phyloP scores from a whole-genome alignment of 163 green algal species.

The Chloromonas sp. region DNA sequence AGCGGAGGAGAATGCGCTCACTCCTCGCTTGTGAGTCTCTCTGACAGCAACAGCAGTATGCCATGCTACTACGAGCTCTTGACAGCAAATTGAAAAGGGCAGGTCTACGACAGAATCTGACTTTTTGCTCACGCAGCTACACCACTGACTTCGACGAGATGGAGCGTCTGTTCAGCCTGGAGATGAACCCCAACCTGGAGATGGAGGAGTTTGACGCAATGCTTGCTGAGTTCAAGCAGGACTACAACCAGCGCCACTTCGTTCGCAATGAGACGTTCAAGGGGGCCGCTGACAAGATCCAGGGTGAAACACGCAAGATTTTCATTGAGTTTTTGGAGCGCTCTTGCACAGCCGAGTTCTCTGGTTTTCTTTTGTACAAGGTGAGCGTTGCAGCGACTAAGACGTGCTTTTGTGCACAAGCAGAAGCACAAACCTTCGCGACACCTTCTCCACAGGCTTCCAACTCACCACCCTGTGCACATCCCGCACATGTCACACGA shows the following conservation, averaged over 20 bases:
- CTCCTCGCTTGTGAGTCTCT: slow-evolving; percentile 60
- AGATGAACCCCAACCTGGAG: slow-evolving; percentile 83
- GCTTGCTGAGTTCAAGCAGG: slow-evolving; percentile 86
- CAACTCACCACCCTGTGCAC: neutral
- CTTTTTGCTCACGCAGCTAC: slow-evolving; percentile 16
- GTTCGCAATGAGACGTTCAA: slow-evolving; percentile 87
- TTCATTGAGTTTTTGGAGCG: slow-evolving; percentile 99
- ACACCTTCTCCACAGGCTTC: too few relatives aligned
- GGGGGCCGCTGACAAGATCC: slow-evolving; percentile 54
- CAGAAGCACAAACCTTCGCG: neutral
- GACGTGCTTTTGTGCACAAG: neutral
- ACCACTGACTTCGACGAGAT: slow-evolving; percentile 60
- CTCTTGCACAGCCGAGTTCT: slow-evolving; percentile 98
- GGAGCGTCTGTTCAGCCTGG: slow-evolving; percentile 85
- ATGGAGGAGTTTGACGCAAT: slow-evolving; percentile 77
- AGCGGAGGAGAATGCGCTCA: slow-evolving; percentile 67
- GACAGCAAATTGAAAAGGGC: neutral
- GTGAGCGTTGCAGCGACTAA: neutral
- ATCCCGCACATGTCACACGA: neutral
- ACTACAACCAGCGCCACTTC: slow-evolving; percentile 99
- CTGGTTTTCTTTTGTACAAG: slow-evolving; percentile 98
- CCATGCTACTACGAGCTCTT: neutral
- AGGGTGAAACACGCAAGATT: slow-evolving; percentile 78
- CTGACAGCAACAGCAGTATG: neutral
- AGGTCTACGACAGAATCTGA: neutral